Evolutionary conservation across 1,139 yeast species (phyloP).

Genomic region (Kodamaea fungicola): DNA sequence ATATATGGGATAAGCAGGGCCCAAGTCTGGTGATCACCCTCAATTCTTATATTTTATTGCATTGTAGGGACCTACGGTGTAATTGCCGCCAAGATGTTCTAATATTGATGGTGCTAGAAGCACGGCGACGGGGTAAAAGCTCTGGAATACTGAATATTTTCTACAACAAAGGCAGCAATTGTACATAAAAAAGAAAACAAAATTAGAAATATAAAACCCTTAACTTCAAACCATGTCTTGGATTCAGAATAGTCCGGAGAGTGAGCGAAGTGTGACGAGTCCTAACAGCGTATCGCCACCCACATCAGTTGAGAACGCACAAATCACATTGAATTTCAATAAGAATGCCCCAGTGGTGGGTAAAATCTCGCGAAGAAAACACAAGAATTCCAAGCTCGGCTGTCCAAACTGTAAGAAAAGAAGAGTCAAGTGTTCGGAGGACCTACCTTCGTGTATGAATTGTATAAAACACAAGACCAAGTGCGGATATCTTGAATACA

Average conservation of each 20-base stretch:
- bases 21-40: too few species aligned
- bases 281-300: background rate
- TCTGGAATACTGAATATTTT: too few species aligned
- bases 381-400: slow-evolving; percentile 23
- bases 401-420: slow-evolving; percentile 46
- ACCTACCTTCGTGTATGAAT: slow-evolving; percentile 39
- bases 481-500: slow-evolving; percentile 40
- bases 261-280: slow-evolving; percentile 1
- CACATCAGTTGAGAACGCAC: background rate
- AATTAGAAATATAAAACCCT: background rate
- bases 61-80: too few species aligned
- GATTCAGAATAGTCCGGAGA: slow-evolving; percentile 7
- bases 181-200: background rate
- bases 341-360: background rate
- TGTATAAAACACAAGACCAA: slow-evolving; percentile 40
- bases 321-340: background rate
- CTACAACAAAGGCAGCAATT: background rate
- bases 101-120: too few species aligned
- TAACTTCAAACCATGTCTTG: slow-evolving; percentile 3
- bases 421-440: slow-evolving; percentile 43
- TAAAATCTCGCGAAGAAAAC: slow-evolving; percentile 11
- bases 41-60: too few species aligned
- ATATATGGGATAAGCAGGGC: too few species aligned
- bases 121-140: too few species aligned
- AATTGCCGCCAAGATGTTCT: too few species aligned